These are phyloP conservation scores for Ophiostoma sp. DNA, from an alignment of 2,329 filamentous ascomycete genomes.

Conservation along the genomic window DNA sequence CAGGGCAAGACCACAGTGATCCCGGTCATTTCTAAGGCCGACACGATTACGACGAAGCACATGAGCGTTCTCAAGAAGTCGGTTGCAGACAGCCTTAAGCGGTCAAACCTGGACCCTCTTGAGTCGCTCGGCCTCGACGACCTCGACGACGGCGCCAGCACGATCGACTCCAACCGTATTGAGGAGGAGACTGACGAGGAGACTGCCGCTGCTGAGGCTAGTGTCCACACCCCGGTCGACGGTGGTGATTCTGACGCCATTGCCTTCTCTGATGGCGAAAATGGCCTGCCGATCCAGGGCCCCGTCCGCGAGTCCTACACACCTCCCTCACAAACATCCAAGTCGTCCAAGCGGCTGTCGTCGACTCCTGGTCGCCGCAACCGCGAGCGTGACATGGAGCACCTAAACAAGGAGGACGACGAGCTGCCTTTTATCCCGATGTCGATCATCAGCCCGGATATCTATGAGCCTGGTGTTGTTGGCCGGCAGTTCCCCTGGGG, in stretches of 20 bases:
- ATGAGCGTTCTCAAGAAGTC: conserved; percentile 90
- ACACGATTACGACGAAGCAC: conserved; percentile 92
- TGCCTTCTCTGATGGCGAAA: conserved; percentile 36
- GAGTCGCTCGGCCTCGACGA: conserved; percentile 83
- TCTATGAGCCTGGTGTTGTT: conserved; percentile 76
- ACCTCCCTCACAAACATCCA: conserved; percentile 32
- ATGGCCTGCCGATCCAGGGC: conserved; percentile 38
- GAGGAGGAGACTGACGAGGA: conserved; percentile 57
- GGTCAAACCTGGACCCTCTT: conserved; percentile 81
- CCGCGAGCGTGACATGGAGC: conserved; percentile 55
- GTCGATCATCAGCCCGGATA: conserved; percentile 90
- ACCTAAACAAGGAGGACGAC: conserved; percentile 46
- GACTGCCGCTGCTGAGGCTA: conserved; percentile 27
- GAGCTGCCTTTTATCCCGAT: conserved; percentile 76
- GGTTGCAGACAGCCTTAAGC: conserved; percentile 85
- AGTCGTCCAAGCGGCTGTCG: conserved; percentile 49
- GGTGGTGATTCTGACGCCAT: conserved; percentile 34
- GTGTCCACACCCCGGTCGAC: conserved; percentile 1
- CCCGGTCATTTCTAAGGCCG: conserved; percentile 92
- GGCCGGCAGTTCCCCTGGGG: conserved; percentile 96
- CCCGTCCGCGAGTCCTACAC: conserved; percentile 21
- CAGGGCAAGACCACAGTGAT: conserved; percentile 94
- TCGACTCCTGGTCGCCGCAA: conserved; percentile 47
- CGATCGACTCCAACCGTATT: conserved; percentile 54
- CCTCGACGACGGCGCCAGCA: conserved; percentile 54